Evolutionary conservation across 2,329 filamentous ascomycete species (phyloP).

Genomic region (Coniella lustricola): DNA sequence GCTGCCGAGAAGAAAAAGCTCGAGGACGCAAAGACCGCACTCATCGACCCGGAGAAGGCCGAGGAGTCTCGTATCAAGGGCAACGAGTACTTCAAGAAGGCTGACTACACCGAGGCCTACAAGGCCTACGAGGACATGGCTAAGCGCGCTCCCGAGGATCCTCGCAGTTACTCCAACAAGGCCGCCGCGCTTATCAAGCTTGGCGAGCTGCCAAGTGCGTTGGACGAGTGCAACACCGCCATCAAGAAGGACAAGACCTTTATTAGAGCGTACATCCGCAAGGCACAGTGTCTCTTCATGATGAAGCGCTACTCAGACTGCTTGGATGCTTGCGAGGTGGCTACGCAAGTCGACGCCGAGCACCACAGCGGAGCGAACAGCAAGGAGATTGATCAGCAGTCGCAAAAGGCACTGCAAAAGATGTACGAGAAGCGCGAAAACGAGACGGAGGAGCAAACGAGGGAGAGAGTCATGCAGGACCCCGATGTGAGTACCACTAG

Average conservation of each 20-base stretch:
- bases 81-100: constrained; percentile 95
- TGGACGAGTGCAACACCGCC: constrained; percentile 85
- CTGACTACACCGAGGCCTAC: constrained; percentile 90
- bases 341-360: constrained; percentile 66
- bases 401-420: constrained; percentile 82
- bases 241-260: constrained; percentile 89
- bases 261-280: constrained; percentile 92
- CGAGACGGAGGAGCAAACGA: constrained; percentile 93
- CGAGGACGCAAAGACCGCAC: constrained; percentile 67
- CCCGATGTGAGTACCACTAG: constrained; percentile 62
- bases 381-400: constrained; percentile 87
- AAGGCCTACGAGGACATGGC: constrained; percentile 94
- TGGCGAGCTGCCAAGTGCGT: constrained; percentile 86
- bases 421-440: constrained; percentile 90
- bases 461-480: constrained; percentile 81
- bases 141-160: constrained; percentile 88
- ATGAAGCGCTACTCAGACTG: constrained; percentile 99
- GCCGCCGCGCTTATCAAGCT: constrained; percentile 96
- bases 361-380: constrained; percentile 66
- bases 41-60: constrained; percentile 84
- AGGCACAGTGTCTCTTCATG: constrained; percentile 89
- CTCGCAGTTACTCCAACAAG: constrained; percentile 93
- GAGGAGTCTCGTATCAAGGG: constrained; percentile 93
- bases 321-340: constrained; percentile 80
- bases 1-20: constrained; percentile 81